Conservation (phyloP, 73 alveolate species). For the Tetrahymena malaccensis region DNA sequence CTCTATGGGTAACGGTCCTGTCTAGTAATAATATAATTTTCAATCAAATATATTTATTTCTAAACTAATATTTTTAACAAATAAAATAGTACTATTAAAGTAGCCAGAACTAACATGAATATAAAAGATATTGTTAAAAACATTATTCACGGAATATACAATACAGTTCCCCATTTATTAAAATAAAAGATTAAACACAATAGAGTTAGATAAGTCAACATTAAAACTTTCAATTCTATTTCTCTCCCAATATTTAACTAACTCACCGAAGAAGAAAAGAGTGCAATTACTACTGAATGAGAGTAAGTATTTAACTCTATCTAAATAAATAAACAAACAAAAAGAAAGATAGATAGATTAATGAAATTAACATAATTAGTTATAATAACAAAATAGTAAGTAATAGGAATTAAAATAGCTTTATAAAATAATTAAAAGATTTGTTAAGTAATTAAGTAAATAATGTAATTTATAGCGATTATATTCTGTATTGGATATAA, state of each 20-base stretch:
- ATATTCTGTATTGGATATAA: neutral
- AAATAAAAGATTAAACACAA: neutral
- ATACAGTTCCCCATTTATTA: neutral
- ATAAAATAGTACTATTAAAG: neutral
- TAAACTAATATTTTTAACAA: neutral
- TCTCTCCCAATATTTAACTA: neutral
- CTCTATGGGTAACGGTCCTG: constrained; percentile 40
- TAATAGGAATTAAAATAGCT: neutral
- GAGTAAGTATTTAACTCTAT: neutral
- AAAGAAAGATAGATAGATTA: neutral
- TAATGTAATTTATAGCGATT: neutral
- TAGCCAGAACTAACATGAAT: neutral
- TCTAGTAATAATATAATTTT: constrained; percentile 3
- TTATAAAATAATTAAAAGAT: too few species aligned
- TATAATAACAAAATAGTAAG: neutral
- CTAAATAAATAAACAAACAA: too few species aligned
- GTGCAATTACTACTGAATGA: neutral
- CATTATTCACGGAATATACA: neutral
- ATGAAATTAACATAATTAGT: neutral
- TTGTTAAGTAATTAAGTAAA: neutral
- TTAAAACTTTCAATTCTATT: neutral
- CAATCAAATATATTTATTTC: neutral
- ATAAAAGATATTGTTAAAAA: neutral
- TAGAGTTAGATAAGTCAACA: neutral
- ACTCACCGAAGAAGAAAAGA: neutral